Evolutionary conservation across 2,329 filamentous ascomycete genomes (phyloP).

Genomic region (Talaromyces verruculosus): DNA sequence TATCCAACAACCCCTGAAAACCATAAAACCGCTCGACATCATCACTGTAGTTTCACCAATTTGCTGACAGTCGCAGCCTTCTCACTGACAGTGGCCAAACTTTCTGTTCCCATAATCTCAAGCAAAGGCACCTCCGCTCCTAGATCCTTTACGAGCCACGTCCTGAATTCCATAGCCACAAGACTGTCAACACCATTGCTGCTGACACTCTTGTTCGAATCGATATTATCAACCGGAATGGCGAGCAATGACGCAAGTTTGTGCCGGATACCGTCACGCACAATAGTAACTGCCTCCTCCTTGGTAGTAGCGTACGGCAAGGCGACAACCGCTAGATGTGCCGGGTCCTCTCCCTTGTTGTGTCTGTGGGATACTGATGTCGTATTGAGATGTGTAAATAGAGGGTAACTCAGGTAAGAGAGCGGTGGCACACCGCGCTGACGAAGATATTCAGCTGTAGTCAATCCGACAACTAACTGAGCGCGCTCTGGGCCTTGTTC

Average conservation of each 20-base stretch:
- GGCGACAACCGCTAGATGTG: constrained; percentile 20
- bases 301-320: constrained; percentile 22
- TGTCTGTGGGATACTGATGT: constrained; percentile 19
- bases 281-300: constrained; percentile 25
- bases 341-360: constrained; percentile 17
- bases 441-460: constrained; percentile 23
- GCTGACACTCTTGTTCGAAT: constrained; percentile 26
- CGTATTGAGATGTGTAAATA: constrained; percentile 27
- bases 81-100: constrained; percentile 24
- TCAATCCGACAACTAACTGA: constrained; percentile 26
- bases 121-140: constrained; percentile 27
- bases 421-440: constrained; percentile 24
- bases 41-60: constrained; percentile 17
- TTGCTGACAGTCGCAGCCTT: constrained; percentile 26
- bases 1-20: too few species aligned
- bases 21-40: too few species aligned
- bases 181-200: constrained; percentile 32
- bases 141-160: constrained; percentile 32
- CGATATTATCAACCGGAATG: constrained; percentile 30
- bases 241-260: constrained; percentile 27
- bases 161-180: constrained; percentile 34
- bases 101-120: constrained; percentile 24
- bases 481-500: constrained; percentile 19
- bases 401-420: constrained; percentile 29
- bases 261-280: constrained; percentile 23